Evolutionary conservation across 495 filamentous ascomycete genomes (phyloP), one percentile per base, ranked within the genome.

Genomic region (Aspergillus indologenus): DNA sequence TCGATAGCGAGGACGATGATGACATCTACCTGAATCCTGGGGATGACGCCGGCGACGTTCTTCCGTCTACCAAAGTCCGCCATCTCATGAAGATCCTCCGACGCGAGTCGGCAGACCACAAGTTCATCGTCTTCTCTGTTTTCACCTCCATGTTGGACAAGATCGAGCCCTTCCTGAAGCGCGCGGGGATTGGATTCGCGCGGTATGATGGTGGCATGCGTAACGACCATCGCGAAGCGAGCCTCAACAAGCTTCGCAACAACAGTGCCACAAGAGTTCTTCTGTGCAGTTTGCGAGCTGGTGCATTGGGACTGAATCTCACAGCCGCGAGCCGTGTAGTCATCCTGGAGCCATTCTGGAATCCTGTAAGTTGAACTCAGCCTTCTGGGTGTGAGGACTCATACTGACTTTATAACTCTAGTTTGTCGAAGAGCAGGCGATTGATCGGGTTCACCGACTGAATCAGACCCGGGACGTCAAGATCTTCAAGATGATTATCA

Each of bases 121-220:
- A 98, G 71, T 94, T 94, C 71, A 98, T 98, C 69, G 91, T 98
- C 60, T 98, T 98, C 74, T 96, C 91, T 3, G 90, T 97, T 65
- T 96, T 96, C 72, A 98, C 94, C 2, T 92, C 90, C 6, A 97
- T 98, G 94, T 85, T 98, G 49, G 90, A 98, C 76, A 87, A 97
- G 55, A 85, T 98, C 63, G 91, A 98, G 70, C 94, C 94, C 17
- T 96, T 97, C 78, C 77, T 98, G 24, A 78, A 81, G 19, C 74
- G 81, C 29, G 84, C 88, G 20, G 84, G 84, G 23, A 85, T 95
- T 64, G 82, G 79, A 59, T 93, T 87, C 68, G 89, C 90, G 8
- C 87, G 94, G 8, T 98, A 98, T 78, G 94, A 98, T 72, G 94
- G 94, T 59, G 87, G 85, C 64, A 98, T 98, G 94, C 82, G 86